Evolutionary conservation across 768 basidiomycete genomes (phyloP), one percentile per base, ranked within the genome.

Genomic region (Arthromyces matolae): DNA sequence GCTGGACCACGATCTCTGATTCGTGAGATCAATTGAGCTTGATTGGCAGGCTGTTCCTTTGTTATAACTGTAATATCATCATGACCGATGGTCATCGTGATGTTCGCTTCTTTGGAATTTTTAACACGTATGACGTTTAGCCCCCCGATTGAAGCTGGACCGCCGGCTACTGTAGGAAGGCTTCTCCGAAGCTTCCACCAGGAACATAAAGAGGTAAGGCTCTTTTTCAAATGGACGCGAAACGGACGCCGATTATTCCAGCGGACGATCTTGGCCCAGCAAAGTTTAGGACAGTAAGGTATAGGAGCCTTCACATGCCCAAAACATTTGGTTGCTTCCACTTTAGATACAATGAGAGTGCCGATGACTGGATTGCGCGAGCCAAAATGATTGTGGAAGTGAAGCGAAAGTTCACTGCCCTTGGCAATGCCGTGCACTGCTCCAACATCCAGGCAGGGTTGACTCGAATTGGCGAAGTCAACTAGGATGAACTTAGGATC

Each of bases 381-480:
- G 18, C 76, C 76, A n/a, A 66, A 66, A 51, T 71, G 71, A 60
- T 86, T 84, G 60, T 86, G 83, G 18, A 71, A 65, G 58, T 86
- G 83, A 18, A 86, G 37, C 32, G 73, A 75, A 50, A 87, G 72
- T 52, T 83, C 79, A 8, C 75, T 81, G 38, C 83, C 84, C 50
- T 76, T 74, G n/a, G 75, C 71, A 16, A 86, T 67, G 1, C 84
- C 84, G 50, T 85, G 82, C 4, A 80, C 75, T 1, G 76, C 71
- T 10, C 85, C 85, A 29, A 78, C 73, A 27, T 76, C 75, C 25
- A 86, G 62, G 50, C 75, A 75, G 36, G 84, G 54, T 9, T 60
- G 56, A 12, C 56, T 58, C 18, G 71, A 67, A 25, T 65, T 64
- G 38, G 73, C 63, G 14, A 70, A 58, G 36, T 68, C 67, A 29